These are phyloP conservation scores for Aphanomyces cochlioides DNA, from an alignment of 352 stramenopile species.

Conservation along the genomic window DNA sequence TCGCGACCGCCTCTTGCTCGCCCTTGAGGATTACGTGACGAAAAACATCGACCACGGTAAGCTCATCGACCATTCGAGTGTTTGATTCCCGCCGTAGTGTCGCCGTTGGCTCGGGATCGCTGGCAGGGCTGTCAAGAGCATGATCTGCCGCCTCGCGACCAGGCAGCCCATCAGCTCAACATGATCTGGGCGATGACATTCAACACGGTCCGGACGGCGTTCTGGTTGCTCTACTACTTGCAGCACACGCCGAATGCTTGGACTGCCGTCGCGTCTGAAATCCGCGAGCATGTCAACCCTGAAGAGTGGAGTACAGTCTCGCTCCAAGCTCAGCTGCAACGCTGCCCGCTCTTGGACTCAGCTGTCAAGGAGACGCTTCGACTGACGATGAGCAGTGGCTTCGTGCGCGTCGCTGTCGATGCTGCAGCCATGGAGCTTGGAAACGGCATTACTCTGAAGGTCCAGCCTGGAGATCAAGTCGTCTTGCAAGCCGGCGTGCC, in stretches of 20 bases:
- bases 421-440: background rate
- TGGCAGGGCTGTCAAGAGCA: background rate
- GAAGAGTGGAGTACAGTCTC: background rate
- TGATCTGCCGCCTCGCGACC: background rate
- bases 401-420: constrained; percentile 3
- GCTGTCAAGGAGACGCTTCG: constrained; percentile 20
- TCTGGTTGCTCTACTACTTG: constrained; percentile 12
- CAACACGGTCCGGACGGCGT: constrained; percentile 16
- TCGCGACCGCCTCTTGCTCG: background rate
- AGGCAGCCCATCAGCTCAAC: constrained; percentile 8
- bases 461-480: constrained; percentile 9
- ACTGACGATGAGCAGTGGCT: constrained; percentile 1
- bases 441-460: background rate
- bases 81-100: constrained; percentile 9
- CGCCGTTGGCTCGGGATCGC: background rate
- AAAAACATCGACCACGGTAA: background rate
- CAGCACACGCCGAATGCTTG: constrained; percentile 8
- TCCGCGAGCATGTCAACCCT: background rate
- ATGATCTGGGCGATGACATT: constrained; percentile 25
- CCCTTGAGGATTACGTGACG: background rate
- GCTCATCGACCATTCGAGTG: background rate
- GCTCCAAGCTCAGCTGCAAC: background rate
- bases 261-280: background rate
- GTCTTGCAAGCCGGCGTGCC: constrained; percentile 7
- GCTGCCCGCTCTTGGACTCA: constrained; percentile 12